phyloP scores from a whole-genome alignment of 73 alveolate genomes.

The Blepharisma stoltei region DNA sequence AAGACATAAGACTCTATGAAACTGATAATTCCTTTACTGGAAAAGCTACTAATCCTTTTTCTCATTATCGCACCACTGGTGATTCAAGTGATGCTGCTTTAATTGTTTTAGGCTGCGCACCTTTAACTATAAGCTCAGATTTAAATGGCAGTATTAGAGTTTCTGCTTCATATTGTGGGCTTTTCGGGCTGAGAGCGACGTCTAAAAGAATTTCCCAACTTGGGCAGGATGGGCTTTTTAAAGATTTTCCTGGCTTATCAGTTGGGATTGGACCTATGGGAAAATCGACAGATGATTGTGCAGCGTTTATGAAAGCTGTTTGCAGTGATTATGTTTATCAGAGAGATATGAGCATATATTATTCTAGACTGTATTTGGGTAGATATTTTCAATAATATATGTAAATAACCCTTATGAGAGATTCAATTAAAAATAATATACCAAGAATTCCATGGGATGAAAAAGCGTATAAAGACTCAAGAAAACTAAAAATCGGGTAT shows the following conservation, averaged over 20 bases:
- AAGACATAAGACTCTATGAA: conserved; percentile 56
- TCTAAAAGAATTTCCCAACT: conserved; percentile 44
- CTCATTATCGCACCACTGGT: conserved; percentile 65
- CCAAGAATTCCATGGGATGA: too few relatives aligned
- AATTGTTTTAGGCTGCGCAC: conserved; percentile 55
- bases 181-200: conserved; percentile 57
- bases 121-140: conserved; percentile 66
- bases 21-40: conserved; percentile 68
- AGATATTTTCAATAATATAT: neutral
- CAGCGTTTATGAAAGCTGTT: neutral
- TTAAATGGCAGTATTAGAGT: conserved; percentile 58
- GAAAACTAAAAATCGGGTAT: too few relatives aligned
- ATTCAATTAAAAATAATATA: too few relatives aligned
- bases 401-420: too few relatives aligned
- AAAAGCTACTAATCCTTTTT: conserved; percentile 58
- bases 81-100: conserved; percentile 73
- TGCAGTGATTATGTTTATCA: neutral
- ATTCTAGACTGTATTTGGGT: neutral
- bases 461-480: too few relatives aligned
- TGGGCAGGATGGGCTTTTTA: too few relatives aligned
- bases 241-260: too few relatives aligned
- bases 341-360: neutral
- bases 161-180: conserved; percentile 61
- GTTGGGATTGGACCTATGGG: neutral
- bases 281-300: neutral